Percentiles rank a stretch among this genome's conserved stretches.
Evolutionary conservation across 306 rosid genomes (phyloP).

Genomic region (Vigna angularis): DNA sequence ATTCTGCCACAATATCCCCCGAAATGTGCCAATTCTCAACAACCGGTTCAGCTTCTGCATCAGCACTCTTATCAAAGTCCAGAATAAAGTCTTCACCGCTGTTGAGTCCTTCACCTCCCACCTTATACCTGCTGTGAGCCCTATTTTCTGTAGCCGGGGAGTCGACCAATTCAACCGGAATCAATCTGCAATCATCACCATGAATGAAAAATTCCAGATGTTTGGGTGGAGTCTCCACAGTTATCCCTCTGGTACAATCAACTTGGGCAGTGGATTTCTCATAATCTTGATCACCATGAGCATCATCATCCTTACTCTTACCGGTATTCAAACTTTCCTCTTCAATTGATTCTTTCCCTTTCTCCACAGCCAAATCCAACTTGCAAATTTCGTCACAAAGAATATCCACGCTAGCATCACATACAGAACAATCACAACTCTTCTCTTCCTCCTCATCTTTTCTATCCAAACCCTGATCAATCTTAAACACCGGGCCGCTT

Average conservation of each 20-base stretch:
- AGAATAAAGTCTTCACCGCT: slow-evolving; percentile 71
- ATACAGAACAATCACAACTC: slow-evolving; percentile 63
- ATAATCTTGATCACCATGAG: slow-evolving; percentile 46
- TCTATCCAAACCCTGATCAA: slow-evolving; percentile 51
- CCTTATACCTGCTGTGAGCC: slow-evolving; percentile 47
- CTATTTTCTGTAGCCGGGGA: slow-evolving; percentile 43
- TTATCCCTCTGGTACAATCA: slow-evolving; percentile 37
- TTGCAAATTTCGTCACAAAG: slow-evolving; percentile 52
- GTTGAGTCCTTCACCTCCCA: slow-evolving; percentile 49
- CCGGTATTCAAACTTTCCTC: slow-evolving; percentile 44
- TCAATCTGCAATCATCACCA: slow-evolving; percentile 73
- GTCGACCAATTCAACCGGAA: slow-evolving; percentile 82
- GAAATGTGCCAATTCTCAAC: slow-evolving; percentile 75
- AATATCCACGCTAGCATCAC: slow-evolving; percentile 58
- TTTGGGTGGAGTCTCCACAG: slow-evolving; percentile 49
- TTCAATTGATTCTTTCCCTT: slow-evolving; percentile 45
- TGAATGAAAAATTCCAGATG: slow-evolving; percentile 90
- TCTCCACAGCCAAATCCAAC: slow-evolving; percentile 43
- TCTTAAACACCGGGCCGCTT: slow-evolving; percentile 55
- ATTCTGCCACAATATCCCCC: slow-evolving; percentile 48
- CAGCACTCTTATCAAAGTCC: slow-evolving; percentile 66
- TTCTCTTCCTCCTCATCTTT: slow-evolving; percentile 56
- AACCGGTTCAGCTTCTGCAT: slow-evolving; percentile 58
- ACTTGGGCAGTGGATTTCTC: slow-evolving; percentile 44
- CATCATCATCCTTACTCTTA: slow-evolving; percentile 4